Evolutionary conservation across 2,329 filamentous ascomycete species (phyloP), one percentile per base, ranked within the genome.

Genomic region (Botryotinia calthae): DNA sequence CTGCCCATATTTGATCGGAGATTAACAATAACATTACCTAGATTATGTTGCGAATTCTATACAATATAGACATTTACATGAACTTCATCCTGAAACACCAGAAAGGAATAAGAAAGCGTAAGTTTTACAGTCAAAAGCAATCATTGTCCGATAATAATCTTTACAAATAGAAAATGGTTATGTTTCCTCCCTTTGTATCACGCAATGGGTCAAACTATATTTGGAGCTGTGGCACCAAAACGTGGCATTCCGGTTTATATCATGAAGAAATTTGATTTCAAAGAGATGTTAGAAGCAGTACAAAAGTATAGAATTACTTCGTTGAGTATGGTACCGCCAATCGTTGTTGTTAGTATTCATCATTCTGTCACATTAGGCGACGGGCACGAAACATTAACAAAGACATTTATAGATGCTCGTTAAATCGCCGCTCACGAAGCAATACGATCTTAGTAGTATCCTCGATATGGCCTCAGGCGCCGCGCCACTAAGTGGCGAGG

Each of bases 401-500:
- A 2, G 1, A 28, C 0, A n/a, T 51, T 22, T 7, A 1, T 81
- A 85, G 97, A 56, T 90, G 79, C 83, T 90, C 74, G 84, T 84
- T n/a, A 90, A 90, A 79, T 82, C 86, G n/a, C 85, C 86, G 0
- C 84, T 85, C 59, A 84, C 85, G 1, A 80, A 81, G 44, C 81
- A 84, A 2, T 89, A 86, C 77, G 86, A 90, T 77, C 81, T 90
- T 2, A 84, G 88, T 28, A 90, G 87, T 12, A 79, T 98, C 22
- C 89, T 90, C 67, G 94, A 94, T 86, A 85, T 97, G 84, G 95
- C 93, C 82, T 95, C 89, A 2, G 95, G 93, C 37, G 95, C 94
- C 0, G 95, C 95, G 1, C 95, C 95, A 0, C 84, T 97, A 58
- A 94, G 93, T 0, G 85, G 86, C 42, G 94, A 97, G 76, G 87